These are phyloP conservation scores for Plenodomus tracheiphilus DNA, from an alignment of 2,329 filamentous ascomycete genomes.

Conservation along the genomic window DNA sequence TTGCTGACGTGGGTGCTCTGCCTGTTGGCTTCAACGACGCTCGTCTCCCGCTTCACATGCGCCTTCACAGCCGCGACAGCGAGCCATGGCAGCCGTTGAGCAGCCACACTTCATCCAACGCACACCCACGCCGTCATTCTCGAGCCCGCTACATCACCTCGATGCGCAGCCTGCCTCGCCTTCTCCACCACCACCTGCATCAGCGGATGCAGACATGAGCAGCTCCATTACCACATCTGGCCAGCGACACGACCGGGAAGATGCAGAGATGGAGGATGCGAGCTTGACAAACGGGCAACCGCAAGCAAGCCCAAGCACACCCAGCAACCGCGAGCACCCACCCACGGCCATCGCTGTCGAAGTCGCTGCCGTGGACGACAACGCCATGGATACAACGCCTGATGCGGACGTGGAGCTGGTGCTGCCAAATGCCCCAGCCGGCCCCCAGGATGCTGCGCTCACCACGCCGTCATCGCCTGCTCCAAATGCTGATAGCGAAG, in stretches of 20 bases:
- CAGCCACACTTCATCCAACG: conserved; percentile 44
- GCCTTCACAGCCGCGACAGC: not conserved
- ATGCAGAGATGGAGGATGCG: conserved; percentile 39
- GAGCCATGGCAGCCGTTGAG: conserved; percentile 16
- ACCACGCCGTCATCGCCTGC: conserved; percentile 20
- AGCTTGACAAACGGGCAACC: not conserved
- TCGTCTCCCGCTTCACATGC: conserved; percentile 9
- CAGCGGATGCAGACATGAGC: conserved; percentile 40
- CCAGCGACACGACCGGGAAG: conserved; percentile 44
- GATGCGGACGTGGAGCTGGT: conserved; percentile 32
- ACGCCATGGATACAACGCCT: conserved; percentile 46
- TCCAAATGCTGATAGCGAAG: conserved; percentile 10
- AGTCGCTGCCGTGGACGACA: conserved; percentile 37
- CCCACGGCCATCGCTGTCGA: conserved; percentile 29
- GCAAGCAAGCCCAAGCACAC: not conserved
- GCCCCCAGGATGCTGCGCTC: conserved; percentile 12
- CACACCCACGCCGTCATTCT: conserved; percentile 38
- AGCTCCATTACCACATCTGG: conserved; percentile 35
- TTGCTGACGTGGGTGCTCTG: not conserved
- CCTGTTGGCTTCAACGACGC: not conserved
- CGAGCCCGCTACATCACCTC: conserved; percentile 37
- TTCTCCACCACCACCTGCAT: conserved; percentile 24
- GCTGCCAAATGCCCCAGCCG: conserved; percentile 27
- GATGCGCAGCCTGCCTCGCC: conserved; percentile 32
- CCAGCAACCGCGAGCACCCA: conserved; percentile 3